These are phyloP conservation scores for Acarospora socialis DNA, from an alignment of 2,329 filamentous ascomycete species.

Conservation along the genomic window DNA sequence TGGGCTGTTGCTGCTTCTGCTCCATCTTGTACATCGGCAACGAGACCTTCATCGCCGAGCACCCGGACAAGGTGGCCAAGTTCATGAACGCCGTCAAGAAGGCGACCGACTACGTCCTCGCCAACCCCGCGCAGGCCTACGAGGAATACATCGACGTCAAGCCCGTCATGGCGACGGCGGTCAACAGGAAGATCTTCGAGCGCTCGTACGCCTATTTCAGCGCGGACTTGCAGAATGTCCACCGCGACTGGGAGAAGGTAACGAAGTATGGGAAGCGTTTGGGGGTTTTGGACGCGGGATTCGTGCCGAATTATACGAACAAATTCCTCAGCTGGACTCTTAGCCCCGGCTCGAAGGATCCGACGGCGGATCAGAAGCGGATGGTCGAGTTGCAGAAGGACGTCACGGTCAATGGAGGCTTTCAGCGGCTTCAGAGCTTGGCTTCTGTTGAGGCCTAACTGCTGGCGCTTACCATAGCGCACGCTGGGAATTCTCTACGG, in stretches of 20 bases:
- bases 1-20: slow-evolving; percentile 76
- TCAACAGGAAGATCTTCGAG: slow-evolving; percentile 70
- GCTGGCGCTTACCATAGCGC: too few relatives aligned
- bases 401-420: slow-evolving; percentile 52
- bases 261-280: slow-evolving; percentile 63
- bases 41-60: slow-evolving; percentile 50
- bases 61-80: slow-evolving; percentile 49
- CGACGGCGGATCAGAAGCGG: slow-evolving; percentile 57
- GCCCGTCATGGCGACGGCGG: slow-evolving; percentile 49
- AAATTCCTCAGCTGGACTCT: slow-evolving; percentile 52
- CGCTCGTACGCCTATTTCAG: slow-evolving; percentile 66
- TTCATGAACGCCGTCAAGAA: slow-evolving; percentile 62
- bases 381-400: slow-evolving; percentile 57
- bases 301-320: slow-evolving; percentile 63
- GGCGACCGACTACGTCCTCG: slow-evolving; percentile 58
- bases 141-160: slow-evolving; percentile 58
- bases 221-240: slow-evolving; percentile 58
- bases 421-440: slow-evolving; percentile 26
- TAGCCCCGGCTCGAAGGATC: slow-evolving; percentile 50
- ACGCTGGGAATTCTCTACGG: too few relatives aligned
- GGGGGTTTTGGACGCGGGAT: slow-evolving; percentile 48
- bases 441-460: too few relatives aligned
- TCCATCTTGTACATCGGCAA: slow-evolving; percentile 70
- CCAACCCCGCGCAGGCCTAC: slow-evolving; percentile 48
- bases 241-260: slow-evolving; percentile 63